A percentile compares a stretch with the other conserved stretches of the same genome.
Conservation (phyloP, 345 rosid species). For the Excoecaria agallocha region DNA sequence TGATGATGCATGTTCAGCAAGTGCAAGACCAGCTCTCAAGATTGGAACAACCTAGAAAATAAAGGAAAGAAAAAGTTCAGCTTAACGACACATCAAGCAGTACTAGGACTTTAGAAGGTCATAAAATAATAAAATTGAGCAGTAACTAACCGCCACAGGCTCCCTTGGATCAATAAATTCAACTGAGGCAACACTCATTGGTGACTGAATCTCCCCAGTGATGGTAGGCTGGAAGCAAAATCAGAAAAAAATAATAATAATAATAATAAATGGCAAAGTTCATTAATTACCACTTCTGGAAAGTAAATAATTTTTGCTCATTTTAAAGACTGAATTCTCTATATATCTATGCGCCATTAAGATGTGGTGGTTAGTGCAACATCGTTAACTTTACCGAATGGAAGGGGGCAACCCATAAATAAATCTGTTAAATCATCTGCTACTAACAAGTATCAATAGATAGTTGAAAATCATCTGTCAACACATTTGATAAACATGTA, state of each 20-base stretch:
- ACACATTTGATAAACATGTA: neutral
- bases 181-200: constrained; percentile 84
- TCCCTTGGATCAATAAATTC: constrained; percentile 93
- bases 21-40: constrained; percentile 92
- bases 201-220: constrained; percentile 83
- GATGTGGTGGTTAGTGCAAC: neutral
- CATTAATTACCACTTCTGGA: neutral
- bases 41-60: constrained; percentile 75
- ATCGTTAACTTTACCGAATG: neutral
- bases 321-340: neutral
- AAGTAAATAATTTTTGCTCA: neutral
- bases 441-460: neutral
- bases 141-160: constrained; percentile 68
- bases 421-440: neutral
- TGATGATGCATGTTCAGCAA: constrained; percentile 80
- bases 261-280: neutral
- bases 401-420: neutral
- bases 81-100: neutral
- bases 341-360: neutral
- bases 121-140: neutral
- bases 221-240: constrained; percentile 62
- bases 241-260: constrained; percentile 16
- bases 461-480: neutral
- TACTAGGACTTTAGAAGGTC: neutral
- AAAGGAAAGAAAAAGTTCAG: constrained; percentile 15